Conservation (phyloP, 768 basidiomycete species). For the Scleroderma bovista region DNA sequence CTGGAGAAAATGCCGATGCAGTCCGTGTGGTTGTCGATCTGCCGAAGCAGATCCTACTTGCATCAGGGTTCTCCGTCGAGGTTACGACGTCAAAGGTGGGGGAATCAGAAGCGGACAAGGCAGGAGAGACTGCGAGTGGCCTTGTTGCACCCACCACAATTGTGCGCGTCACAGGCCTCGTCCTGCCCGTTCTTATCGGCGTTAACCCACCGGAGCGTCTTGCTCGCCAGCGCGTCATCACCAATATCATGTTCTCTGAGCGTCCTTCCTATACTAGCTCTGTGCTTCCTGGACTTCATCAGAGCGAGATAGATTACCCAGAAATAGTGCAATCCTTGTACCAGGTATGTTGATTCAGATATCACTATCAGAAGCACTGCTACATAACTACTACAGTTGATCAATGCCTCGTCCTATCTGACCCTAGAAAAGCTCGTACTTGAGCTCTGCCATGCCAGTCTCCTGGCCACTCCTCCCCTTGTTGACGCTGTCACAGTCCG, state of each 20-base stretch:
- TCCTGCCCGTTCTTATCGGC: slow-evolving; percentile 56
- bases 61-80: slow-evolving; percentile 38
- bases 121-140: neutral
- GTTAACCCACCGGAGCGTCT: slow-evolving; percentile 65
- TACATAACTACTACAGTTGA: slow-evolving; percentile 29
- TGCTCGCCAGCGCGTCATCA: slow-evolving; percentile 56
- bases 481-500: slow-evolving; percentile 41
- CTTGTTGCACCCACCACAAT: slow-evolving; percentile 10
- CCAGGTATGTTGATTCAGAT: slow-evolving; percentile 3
- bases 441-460: slow-evolving; percentile 39
- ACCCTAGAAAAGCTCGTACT: slow-evolving; percentile 60
- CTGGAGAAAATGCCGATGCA: slow-evolving; percentile 30
- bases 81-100: slow-evolving; percentile 19
- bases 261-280: neutral
- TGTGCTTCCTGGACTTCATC: neutral
- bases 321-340: slow-evolving; percentile 26
- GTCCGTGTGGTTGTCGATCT: slow-evolving; percentile 40
- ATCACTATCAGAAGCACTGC: neutral
- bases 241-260: slow-evolving; percentile 46
- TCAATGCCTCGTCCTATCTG: slow-evolving; percentile 44
- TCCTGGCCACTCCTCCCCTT: slow-evolving; percentile 20
- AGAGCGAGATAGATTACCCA: slow-evolving; percentile 30
- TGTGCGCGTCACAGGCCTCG: slow-evolving; percentile 42
- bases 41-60: slow-evolving; percentile 50
- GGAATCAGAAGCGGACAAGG: neutral